A percentile compares a stretch with the other conserved stretches of the same genome.
These are phyloP conservation scores for Boletus tomentosulus DNA, from an alignment of 768 basidiomycete genomes.

Conservation along the genomic window DNA sequence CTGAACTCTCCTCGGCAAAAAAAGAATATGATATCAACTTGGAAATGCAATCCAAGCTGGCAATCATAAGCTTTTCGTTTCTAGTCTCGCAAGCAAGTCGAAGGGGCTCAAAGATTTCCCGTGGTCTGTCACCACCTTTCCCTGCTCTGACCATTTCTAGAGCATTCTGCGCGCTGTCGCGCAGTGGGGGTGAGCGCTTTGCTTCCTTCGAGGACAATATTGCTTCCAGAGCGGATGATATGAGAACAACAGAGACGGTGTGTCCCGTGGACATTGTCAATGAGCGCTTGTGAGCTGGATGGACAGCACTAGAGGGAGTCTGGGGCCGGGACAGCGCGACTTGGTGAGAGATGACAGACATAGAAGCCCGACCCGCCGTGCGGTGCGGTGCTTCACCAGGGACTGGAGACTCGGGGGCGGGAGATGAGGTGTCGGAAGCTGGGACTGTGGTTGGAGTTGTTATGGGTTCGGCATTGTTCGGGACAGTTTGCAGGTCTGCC, in stretches of 20 bases:
- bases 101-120: slow-evolving; percentile 94
- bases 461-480: slow-evolving; percentile 1
- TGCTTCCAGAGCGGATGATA: slow-evolving; percentile 79
- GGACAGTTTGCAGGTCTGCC: slow-evolving; percentile 2
- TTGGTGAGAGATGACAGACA: slow-evolving; percentile 4
- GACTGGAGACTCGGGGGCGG: slow-evolving; percentile 1
- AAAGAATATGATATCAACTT: slow-evolving; percentile 98
- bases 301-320: slow-evolving; percentile 16
- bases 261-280: slow-evolving; percentile 64
- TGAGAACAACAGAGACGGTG: slow-evolving; percentile 74
- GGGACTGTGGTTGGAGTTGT: not conserved
- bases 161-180: slow-evolving; percentile 78
- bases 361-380: slow-evolving; percentile 1
- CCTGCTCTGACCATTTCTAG: slow-evolving; percentile 77
- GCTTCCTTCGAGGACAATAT: slow-evolving; percentile 89
- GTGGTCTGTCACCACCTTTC: slow-evolving; percentile 68
- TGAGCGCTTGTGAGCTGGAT: slow-evolving; percentile 46
- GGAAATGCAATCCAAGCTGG: slow-evolving; percentile 94
- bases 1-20: slow-evolving; percentile 67
- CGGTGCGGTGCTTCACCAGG: slow-evolving; percentile 5
- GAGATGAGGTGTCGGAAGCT: slow-evolving; percentile 6
- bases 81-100: slow-evolving; percentile 94
- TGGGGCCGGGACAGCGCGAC: slow-evolving; percentile 10
- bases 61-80: slow-evolving; percentile 91
- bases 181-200: slow-evolving; percentile 72